A percentile compares a stretch with the other conserved stretches of the same genome.
phyloP scores from a whole-genome alignment of 2,329 filamentous ascomycete species.

The Penicillium corylophilum region DNA sequence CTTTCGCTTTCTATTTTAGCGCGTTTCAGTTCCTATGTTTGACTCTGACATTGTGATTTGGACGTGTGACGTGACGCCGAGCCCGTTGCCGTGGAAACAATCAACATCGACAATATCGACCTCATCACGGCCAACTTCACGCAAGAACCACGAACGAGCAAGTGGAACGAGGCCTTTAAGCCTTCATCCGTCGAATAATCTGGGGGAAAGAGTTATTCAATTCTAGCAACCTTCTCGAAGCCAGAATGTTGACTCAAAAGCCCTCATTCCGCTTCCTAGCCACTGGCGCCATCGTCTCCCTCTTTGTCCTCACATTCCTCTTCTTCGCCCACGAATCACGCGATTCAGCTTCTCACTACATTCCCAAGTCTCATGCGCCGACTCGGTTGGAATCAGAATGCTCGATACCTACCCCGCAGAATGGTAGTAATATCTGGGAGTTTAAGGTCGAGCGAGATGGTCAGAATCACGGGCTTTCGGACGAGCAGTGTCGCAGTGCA shows the following conservation, averaged over 20 bases:
- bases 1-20: neutral
- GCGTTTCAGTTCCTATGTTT: neutral
- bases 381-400: conserved; percentile 1
- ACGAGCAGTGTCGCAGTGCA: conserved; percentile 39
- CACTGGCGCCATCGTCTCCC: conserved; percentile 26
- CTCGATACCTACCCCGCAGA: conserved; percentile 1
- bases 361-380: conserved; percentile 18
- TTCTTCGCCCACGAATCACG: conserved; percentile 20
- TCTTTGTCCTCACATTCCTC: conserved; percentile 31
- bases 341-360: conserved; percentile 20
- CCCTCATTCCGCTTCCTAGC: conserved; percentile 30
- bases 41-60: neutral
- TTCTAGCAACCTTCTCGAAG: neutral
- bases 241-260: conserved; percentile 21
- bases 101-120: conserved; percentile 7
- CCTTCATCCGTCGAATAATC: neutral
- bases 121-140: neutral
- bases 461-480: conserved; percentile 37
- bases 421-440: conserved; percentile 27
- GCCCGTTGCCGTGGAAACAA: conserved; percentile 30
- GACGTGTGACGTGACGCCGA: neutral
- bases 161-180: neutral
- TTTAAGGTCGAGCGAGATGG: conserved; percentile 35
- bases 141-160: neutral
- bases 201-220: neutral